Evolutionary conservation across 331 rosid species (phyloP), one percentile per base, ranked within the genome.

Genomic region (Quercus lobata): DNA sequence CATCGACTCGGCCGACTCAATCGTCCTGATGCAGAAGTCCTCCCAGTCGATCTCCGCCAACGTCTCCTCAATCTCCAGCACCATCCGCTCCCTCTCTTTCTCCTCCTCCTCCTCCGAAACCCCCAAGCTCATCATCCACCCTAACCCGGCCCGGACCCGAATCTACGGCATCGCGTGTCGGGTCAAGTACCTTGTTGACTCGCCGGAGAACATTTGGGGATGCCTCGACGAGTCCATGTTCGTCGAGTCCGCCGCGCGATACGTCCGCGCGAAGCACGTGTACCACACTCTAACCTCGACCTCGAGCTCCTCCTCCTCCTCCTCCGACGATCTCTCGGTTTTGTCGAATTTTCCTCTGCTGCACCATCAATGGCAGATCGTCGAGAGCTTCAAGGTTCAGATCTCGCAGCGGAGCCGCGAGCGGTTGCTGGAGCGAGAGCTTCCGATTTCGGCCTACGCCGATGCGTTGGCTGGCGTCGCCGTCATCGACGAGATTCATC

Each of bases 351-450:
- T 92, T 62, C 92, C 97, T 19, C 84, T 95, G 53, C 99, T 95
- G 1, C 98, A 95, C 87, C 99, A 93, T 60, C 99, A 95, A 61
- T 95, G 98, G 98, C 99, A 95, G 90, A 93, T 95, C 32, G 99
- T 95, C 10, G 97, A 95, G 83, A 90, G 96, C 86, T 92, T 95
- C 85, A 90, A 88, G 72, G 74, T 84, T 27, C 99, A 95, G 93
- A 95, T 95, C 92, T 95, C 99, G 0, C 99, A 90, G 91, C 90
- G 98, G 24, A 88, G 96, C 69, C 88, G 97, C 6, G 99, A 95
- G 35, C 88, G 96, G 37, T 81, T 95, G 56, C 88, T 86, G 34
- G 97, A 92, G 77, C 91, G 92, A 17, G 91, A 85, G 27, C 92
- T 95, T 16, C 74, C 79, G 19, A 71, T 93, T 10, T 78, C 80